Percentiles rank a stretch among this genome's conserved stretches.
Conservation (phyloP, 179 eudicot species). For the Corrigiola litoralis region DNA sequence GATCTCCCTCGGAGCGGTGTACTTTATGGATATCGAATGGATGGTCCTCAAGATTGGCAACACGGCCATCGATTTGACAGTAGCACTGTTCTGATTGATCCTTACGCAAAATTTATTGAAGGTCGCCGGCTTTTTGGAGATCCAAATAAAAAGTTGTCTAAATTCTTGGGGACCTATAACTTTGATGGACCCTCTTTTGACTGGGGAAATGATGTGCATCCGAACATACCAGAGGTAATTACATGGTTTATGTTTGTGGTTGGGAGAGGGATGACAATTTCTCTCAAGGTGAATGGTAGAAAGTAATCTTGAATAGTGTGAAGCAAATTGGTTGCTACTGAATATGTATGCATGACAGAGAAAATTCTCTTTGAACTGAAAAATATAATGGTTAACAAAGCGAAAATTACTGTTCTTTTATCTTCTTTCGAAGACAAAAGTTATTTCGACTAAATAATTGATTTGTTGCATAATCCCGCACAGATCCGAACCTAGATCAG, state of each 20-base stretch:
- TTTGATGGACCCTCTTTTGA: slow-evolving; percentile 69
- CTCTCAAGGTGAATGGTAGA: no score
- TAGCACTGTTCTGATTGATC: slow-evolving; percentile 65
- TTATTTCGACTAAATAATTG: no score
- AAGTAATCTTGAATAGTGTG: neutral
- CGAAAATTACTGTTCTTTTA: no score
- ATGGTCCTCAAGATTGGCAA: slow-evolving; percentile 85
- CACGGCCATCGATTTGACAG: slow-evolving; percentile 93
- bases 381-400: no score
- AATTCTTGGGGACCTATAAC: slow-evolving; percentile 79
- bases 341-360: neutral
- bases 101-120: slow-evolving; percentile 84
- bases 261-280: no score
- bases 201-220: slow-evolving; percentile 77
- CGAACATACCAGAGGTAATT: slow-evolving; percentile 85
- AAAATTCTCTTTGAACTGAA: neutral
- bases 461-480: no score
- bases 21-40: slow-evolving; percentile 79
- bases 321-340: neutral
- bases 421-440: no score
- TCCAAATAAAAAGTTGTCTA: slow-evolving; percentile 46
- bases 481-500: no score
- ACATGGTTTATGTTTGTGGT: no score
- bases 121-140: slow-evolving; percentile 90
- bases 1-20: slow-evolving; percentile 65